Conservation (phyloP, 163 green algal genomes). For the Coccomyxa subellipsoidea region DNA sequence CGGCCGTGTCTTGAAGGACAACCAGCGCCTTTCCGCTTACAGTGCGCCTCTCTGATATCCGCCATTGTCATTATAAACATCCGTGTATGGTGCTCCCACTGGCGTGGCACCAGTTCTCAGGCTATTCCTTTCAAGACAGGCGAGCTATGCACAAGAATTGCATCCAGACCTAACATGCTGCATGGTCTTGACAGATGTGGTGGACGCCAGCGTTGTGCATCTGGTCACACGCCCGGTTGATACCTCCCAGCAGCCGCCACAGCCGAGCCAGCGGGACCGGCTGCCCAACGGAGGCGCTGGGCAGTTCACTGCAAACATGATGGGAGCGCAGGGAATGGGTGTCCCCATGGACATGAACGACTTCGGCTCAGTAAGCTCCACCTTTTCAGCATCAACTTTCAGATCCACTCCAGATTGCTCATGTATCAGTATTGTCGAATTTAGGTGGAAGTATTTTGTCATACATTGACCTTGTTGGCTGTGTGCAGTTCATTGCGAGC, state of each 20-base stretch:
- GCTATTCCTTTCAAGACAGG: no score
- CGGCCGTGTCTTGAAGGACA: constrained; percentile 45
- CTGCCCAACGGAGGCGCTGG: not conserved
- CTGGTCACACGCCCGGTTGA: not conserved
- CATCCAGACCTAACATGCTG: not conserved
- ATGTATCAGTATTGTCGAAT: no score
- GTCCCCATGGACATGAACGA: not conserved
- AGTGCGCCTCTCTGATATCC: constrained; percentile 11
- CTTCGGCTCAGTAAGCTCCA: not conserved
- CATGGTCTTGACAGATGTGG: not conserved
- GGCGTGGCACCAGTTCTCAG: no score
- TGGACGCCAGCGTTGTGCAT: not conserved
- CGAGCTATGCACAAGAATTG: no score
- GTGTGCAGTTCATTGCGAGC: not conserved
- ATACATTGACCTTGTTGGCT: no score
- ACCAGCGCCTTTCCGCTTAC: constrained; percentile 18
- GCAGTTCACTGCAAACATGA: not conserved
- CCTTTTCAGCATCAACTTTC: no score
- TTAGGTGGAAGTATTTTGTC: no score
- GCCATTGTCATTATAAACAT: no score
- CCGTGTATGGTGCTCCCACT: no score
- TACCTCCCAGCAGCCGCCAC: not conserved
- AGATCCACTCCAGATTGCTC: no score
- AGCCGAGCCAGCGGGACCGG: not conserved
- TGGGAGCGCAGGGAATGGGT: not conserved